Evolutionary conservation across 805 yeast genomes (phyloP).

Genomic region (Grigorovia transvaalensis): DNA sequence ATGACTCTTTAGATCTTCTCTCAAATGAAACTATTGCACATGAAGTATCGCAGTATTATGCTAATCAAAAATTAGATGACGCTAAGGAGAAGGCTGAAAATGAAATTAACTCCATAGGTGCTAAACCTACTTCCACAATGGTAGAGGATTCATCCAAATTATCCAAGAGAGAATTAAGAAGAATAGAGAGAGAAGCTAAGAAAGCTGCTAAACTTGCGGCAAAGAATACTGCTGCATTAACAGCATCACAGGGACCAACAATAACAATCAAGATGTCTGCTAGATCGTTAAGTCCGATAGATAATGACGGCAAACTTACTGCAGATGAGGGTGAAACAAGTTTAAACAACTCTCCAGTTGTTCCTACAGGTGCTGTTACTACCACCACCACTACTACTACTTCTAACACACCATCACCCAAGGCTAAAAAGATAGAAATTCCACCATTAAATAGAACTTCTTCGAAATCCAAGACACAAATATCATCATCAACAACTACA

Average conservation of each 20-base stretch:
- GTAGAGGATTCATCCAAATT: conserved; percentile 15
- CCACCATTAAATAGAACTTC: conserved; percentile 1
- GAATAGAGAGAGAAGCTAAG: conserved; percentile 28
- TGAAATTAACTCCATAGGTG: background rate
- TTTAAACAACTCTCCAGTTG: background rate
- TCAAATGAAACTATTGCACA: conserved; percentile 45
- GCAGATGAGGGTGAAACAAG: conserved; percentile 1
- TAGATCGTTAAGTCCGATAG: conserved; percentile 1
- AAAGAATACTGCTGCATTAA: conserved; percentile 12
- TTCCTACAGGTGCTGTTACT: background rate
- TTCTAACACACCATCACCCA: conserved; percentile 12
- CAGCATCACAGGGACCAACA: conserved; percentile 9
- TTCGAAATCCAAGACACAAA: background rate
- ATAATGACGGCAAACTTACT: background rate
- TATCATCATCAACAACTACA: conserved; percentile 1
- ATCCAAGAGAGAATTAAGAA: conserved; percentile 28
- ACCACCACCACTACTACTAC: background rate
- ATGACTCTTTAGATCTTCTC: conserved; percentile 69
- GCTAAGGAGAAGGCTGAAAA: conserved; percentile 7
- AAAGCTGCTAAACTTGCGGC: conserved; percentile 28
- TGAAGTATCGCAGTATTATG: conserved; percentile 35
- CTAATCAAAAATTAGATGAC: conserved; percentile 23
- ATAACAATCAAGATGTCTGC: conserved; percentile 6
- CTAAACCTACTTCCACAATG: background rate
- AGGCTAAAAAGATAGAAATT: conserved; percentile 2